phyloP scores from a whole-genome alignment of 192 early-diverging fungal species.

The Coemansia sp. region DNA sequence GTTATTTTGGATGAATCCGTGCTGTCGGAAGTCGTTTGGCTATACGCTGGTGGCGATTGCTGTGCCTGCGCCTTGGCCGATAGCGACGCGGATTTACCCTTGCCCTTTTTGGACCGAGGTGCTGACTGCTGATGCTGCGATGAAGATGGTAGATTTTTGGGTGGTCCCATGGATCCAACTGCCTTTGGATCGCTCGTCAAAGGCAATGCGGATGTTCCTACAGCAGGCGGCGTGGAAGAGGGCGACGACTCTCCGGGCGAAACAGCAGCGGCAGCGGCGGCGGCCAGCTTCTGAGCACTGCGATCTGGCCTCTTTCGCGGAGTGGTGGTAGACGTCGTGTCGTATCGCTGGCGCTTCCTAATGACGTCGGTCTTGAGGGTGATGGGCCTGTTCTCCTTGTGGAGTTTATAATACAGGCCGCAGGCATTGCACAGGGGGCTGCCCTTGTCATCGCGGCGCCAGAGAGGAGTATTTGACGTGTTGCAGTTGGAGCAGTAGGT shows the following conservation, averaged over 20 bases:
- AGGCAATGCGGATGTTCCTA: conserved; percentile 9
- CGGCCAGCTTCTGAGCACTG: conserved; percentile 12
- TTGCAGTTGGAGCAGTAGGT: conserved; percentile 75
- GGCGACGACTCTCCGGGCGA: conserved; percentile 1
- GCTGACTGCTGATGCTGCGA: not conserved
- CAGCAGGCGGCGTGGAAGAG: conserved; percentile 5
- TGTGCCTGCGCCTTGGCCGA: not conserved
- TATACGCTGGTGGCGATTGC: not conserved
- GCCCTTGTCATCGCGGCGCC: conserved; percentile 88
- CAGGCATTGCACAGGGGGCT: conserved; percentile 98
- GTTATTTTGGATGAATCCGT: not conserved
- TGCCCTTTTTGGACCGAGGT: conserved; percentile 4
- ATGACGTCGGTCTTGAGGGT: conserved; percentile 94
- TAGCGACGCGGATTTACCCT: conserved; percentile 4
- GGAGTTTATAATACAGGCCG: conserved; percentile 93
- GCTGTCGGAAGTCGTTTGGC: not conserved
- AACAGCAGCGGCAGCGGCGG: not conserved
- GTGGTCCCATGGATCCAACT: conserved; percentile 1
- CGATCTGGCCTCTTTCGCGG: conserved; percentile 37
- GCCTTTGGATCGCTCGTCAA: conserved; percentile 1
- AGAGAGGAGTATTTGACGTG: conserved; percentile 89
- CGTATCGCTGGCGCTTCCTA: conserved; percentile 86
- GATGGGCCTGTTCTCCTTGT: conserved; percentile 86
- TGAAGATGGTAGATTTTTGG: not conserved
- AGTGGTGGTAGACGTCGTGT: conserved; percentile 8